Base-by-base conservation (phyloP, 345 rosid species). In the Euclidium syriacum region DNA sequence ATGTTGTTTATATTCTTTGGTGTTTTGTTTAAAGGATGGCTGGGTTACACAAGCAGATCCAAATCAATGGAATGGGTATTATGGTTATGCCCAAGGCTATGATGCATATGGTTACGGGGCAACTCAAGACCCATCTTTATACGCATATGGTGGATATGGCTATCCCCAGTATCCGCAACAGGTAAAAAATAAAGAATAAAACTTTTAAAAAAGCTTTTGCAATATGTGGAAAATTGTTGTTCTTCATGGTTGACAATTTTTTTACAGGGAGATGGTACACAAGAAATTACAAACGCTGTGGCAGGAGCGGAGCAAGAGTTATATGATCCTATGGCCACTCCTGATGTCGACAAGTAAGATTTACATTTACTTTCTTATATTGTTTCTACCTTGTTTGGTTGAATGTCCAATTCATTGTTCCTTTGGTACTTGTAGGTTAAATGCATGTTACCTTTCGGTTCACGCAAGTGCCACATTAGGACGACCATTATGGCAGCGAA, bases 11-110 rank as follows among this genome's bases (percentile, higher is more conserved):
- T 67, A 29, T 52, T 63, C 5, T 51, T 69, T 75, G 68, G 42
- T 55, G 11, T 43, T 65, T 71, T 26, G n/a, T n/a, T 58, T 64
- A 56, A 44, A 94, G 99, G 99, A 94, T 24, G 70, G 82, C 57
- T 80, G 83, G 83, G 84, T 65, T 25, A 64, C 84, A 60, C 97
- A 85, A 78, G 87, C 81, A n/a, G 97, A 94, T 81, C 88, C 81
- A 3, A 86, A 40, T 79, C 99, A 85, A 27, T 94, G 99, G 97
- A 78, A 58, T 50, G 89, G 95, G 12, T 87, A 94, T 54, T 94
- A 94, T 61, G 92, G 91, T 74, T 94, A 94, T 60, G 96, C 88
- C 38, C 99, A 94, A 75, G 95, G 95, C 34, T 92, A 92, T 47
- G 96, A 92, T 69, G 84, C 91, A 3, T 89, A 86, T 77, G 85